Conservation (phyloP, 495 filamentous ascomycete genomes). For the Aspergillus leporis region DNA sequence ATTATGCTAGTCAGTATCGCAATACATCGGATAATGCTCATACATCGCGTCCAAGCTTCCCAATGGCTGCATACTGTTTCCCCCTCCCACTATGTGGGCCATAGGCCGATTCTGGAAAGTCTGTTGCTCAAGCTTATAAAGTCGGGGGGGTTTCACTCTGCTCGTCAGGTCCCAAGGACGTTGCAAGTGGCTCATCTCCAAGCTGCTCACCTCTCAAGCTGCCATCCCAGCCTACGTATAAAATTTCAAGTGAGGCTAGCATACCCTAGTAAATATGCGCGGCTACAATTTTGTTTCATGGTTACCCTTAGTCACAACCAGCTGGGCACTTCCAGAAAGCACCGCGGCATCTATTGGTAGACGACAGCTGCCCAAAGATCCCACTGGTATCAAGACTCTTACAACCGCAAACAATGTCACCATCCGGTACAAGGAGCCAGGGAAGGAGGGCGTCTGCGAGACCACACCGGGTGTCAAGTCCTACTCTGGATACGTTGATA, state of each 20-base stretch:
- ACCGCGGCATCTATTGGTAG: slow-evolving; percentile 21
- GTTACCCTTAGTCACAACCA: slow-evolving; percentile 28
- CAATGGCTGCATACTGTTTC: background rate
- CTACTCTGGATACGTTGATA: slow-evolving; percentile 49
- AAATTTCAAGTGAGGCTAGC: background rate
- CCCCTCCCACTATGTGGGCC: slow-evolving; percentile 15
- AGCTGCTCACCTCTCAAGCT: background rate
- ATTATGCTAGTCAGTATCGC: slow-evolving; percentile 3
- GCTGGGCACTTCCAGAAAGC: slow-evolving; percentile 16
- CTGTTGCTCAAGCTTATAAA: background rate
- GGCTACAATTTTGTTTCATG: slow-evolving; percentile 22
- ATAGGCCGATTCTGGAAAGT: background rate
- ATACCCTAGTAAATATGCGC: slow-evolving; percentile 26
- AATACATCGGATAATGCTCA: background rate
- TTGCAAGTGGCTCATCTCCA: background rate
- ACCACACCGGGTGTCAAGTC: slow-evolving; percentile 50
- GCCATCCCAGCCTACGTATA: background rate
- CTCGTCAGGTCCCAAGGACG: background rate
- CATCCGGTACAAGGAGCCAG: slow-evolving; percentile 44
- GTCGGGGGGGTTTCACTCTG: background rate
- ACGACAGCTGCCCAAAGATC: slow-evolving; percentile 48
- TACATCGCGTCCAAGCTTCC: background rate
- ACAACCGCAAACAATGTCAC: slow-evolving; percentile 56
- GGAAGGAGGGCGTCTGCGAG: slow-evolving; percentile 47
- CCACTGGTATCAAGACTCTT: slow-evolving; percentile 57